A percentile compares a stretch with the other conserved stretches of the same genome.
These are phyloP conservation scores for Bombardia bombarda DNA, from an alignment of 495 filamentous ascomycete species.

Conservation along the genomic window DNA sequence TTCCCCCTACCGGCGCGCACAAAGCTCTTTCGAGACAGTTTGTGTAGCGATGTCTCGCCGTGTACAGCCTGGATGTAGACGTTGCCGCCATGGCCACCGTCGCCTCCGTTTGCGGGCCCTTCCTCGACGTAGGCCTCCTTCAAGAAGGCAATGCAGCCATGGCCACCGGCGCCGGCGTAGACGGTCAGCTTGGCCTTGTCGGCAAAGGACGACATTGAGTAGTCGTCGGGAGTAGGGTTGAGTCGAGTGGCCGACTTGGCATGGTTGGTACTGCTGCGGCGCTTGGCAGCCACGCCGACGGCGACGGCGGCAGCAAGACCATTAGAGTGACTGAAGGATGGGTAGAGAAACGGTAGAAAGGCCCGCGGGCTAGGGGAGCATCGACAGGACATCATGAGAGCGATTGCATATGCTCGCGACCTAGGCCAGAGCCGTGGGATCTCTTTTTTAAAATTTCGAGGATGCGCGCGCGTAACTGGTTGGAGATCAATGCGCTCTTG, in stretches of 20 bases:
- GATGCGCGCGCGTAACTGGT: no score
- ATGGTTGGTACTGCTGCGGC: slow-evolving; percentile 22
- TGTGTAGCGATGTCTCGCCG: slow-evolving; percentile 86
- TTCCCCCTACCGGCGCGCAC: slow-evolving; percentile 73
- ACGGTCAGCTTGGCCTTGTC: slow-evolving; percentile 75
- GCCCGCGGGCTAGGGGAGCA: slow-evolving; percentile 34
- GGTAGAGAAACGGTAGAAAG: slow-evolving; percentile 61
- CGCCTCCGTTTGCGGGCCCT: slow-evolving; percentile 94
- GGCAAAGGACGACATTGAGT: slow-evolving; percentile 70
- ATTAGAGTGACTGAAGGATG: slow-evolving; percentile 38
- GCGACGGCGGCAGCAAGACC: slow-evolving; percentile 20
- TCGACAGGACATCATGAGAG: slow-evolving; percentile 37
- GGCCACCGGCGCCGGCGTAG: slow-evolving; percentile 70
- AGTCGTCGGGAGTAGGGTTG: slow-evolving; percentile 74
- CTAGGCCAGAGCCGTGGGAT: no score
- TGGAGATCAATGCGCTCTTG: no score
- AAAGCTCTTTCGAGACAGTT: slow-evolving; percentile 68
- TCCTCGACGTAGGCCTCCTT: slow-evolving; percentile 79
- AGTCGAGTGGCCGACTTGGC: slow-evolving; percentile 45
- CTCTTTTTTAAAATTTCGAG: no score
- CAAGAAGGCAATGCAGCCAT: slow-evolving; percentile 89
- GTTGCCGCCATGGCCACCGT: slow-evolving; percentile 85
- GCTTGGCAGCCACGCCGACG: slow-evolving; percentile 13
- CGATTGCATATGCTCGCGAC: no score
- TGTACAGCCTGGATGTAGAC: slow-evolving; percentile 91